Conservation (phyloP, 768 basidiomycete species). For the Rhizopogon sp. region DNA sequence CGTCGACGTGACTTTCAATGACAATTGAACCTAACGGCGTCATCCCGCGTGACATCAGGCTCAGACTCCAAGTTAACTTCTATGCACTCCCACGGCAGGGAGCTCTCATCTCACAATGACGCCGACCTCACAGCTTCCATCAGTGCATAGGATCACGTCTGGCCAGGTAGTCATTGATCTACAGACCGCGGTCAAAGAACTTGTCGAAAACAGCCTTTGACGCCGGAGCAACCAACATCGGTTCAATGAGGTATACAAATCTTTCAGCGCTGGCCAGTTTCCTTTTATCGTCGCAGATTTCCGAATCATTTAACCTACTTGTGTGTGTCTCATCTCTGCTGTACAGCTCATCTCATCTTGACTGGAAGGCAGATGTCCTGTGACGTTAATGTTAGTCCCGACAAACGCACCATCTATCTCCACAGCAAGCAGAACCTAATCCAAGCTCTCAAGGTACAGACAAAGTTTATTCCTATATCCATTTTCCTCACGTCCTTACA, state of each 20-base stretch:
- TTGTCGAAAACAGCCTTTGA: conserved; percentile 96
- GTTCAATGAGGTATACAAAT: conserved; percentile 94
- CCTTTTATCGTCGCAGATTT: conserved; percentile 87
- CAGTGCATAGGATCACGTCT: conserved; percentile 81
- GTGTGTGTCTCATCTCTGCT: conserved; percentile 34
- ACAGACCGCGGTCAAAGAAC: conserved; percentile 91
- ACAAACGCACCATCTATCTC: conserved; percentile 92
- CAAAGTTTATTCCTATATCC: not conserved
- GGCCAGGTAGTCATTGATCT: conserved; percentile 95
- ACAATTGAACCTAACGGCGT: too few species aligned
- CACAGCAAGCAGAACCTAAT: conserved; percentile 84
- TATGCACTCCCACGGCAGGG: not conserved
- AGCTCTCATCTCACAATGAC: too few species aligned
- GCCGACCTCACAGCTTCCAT: conserved; percentile 20
- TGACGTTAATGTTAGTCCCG: conserved; percentile 95
- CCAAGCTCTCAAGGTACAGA: conserved; percentile 64
- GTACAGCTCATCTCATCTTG: not conserved
- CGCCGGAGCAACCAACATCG: conserved; percentile 83
- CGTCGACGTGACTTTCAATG: too few species aligned
- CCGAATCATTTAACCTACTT: conserved; percentile 68
- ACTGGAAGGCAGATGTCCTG: conserved; percentile 50
- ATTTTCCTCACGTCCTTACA: not conserved
- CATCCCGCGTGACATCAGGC: too few species aligned
- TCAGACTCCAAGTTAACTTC: too few species aligned
- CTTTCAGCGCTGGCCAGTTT: conserved; percentile 69